These are phyloP conservation scores for Lasiodiplodia hormozganensis DNA, from an alignment of 2,329 filamentous ascomycete genomes.

Conservation along the genomic window DNA sequence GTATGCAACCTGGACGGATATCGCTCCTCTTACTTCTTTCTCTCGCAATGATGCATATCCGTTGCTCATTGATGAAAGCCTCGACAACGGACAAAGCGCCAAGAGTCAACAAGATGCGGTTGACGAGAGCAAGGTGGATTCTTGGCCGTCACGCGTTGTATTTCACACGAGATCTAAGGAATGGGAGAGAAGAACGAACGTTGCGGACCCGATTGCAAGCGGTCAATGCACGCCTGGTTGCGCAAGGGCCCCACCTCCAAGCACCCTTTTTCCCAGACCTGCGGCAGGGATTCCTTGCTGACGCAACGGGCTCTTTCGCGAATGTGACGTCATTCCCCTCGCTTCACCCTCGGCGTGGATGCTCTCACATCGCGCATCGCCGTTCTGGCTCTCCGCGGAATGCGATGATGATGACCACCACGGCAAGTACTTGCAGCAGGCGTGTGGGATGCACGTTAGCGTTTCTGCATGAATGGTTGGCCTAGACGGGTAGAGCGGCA, in stretches of 20 bases:
- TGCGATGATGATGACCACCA: conserved; percentile 11
- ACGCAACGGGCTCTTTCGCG: not conserved
- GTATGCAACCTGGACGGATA: conserved; percentile 9
- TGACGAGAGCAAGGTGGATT: not conserved
- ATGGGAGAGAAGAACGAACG: conserved; percentile 2
- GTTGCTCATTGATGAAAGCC: not conserved
- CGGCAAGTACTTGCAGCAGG: not conserved
- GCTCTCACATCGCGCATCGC: not conserved
- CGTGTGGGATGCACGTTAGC: not conserved
- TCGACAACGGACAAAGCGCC: not conserved
- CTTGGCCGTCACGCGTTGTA: not conserved
- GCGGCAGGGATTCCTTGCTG: conserved; percentile 12
- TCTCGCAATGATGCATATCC: not conserved
- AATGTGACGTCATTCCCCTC: conserved; percentile 4
- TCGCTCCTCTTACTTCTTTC: conserved; percentile 8
- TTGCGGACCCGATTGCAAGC: not conserved
- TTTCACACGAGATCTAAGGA: not conserved
- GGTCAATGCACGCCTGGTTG: not conserved
- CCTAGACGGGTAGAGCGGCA: not conserved
- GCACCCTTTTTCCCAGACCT: not conserved
- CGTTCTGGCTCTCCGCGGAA: not conserved
- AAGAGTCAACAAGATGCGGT: not conserved
- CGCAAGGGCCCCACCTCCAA: conserved; percentile 1
- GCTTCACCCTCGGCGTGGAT: not conserved
- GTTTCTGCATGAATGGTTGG: not conserved